These are phyloP conservation scores for Primulina tabacum DNA, from an alignment of 257 asterid species.

Conservation along the genomic window DNA sequence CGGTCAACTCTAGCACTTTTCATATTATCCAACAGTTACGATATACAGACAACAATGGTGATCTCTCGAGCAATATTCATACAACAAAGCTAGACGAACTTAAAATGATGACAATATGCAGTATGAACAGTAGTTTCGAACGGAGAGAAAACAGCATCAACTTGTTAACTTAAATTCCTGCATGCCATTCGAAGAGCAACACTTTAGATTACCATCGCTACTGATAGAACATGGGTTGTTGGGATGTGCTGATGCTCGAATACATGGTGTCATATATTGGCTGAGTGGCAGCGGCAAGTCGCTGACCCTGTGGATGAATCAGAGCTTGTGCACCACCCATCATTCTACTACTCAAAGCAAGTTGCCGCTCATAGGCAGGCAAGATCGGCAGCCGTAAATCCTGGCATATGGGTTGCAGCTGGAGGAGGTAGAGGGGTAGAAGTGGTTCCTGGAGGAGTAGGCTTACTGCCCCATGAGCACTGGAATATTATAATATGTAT, in stretches of 20 bases:
- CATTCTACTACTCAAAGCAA: slow-evolving; percentile 49
- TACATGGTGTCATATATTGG: slow-evolving; percentile 55
- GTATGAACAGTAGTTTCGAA: background rate
- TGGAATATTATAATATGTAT: slow-evolving; percentile 9
- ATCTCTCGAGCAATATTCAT: slow-evolving; percentile 23
- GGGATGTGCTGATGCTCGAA: slow-evolving; percentile 40
- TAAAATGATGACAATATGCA: slow-evolving; percentile 1
- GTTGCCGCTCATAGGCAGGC: slow-evolving; percentile 60
- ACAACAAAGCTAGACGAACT: slow-evolving; percentile 25
- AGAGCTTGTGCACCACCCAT: slow-evolving; percentile 57
- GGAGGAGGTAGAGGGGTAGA: slow-evolving; percentile 82
- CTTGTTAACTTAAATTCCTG: background rate
- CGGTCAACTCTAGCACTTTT: too few species aligned
- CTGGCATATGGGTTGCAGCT: slow-evolving; percentile 46
- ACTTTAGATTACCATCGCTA: slow-evolving; percentile 3
- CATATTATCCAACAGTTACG: too few species aligned
- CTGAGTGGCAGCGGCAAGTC: slow-evolving; percentile 51
- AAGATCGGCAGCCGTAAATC: slow-evolving; percentile 56
- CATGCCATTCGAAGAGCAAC: background rate
- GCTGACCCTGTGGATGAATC: slow-evolving; percentile 67
- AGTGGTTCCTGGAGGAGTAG: slow-evolving; percentile 73
- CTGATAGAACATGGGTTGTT: slow-evolving; percentile 60
- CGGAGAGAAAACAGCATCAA: background rate
- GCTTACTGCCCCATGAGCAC: slow-evolving; percentile 96
- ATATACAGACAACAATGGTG: background rate